Percentiles rank a stretch among this genome's conserved stretches.
Conservation (phyloP, 2,329 filamentous ascomycete species). For the Rhinocladiella similis region DNA sequence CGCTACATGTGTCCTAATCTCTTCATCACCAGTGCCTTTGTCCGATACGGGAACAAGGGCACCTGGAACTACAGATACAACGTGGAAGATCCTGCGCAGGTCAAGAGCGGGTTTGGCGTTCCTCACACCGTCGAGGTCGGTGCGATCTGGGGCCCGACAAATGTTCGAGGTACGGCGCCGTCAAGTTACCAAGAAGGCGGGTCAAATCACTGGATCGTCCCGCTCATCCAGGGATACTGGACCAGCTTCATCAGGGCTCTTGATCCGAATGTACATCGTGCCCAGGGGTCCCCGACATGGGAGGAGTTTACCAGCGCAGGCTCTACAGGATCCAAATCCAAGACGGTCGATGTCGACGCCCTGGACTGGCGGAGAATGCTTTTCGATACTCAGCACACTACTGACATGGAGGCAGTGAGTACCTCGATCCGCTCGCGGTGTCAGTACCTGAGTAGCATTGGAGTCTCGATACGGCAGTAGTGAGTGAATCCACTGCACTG, state of each 20-base stretch:
- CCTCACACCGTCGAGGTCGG: conserved; percentile 66
- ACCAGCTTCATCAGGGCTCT: conserved; percentile 67
- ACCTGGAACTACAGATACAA: conserved; percentile 72
- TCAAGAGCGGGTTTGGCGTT: conserved; percentile 60
- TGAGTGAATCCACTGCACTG: background rate
- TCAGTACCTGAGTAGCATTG: conserved; percentile 52
- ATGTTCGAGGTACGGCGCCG: conserved; percentile 52
- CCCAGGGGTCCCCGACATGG: conserved; percentile 16
- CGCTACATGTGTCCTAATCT: conserved; percentile 66
- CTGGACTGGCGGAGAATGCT: conserved; percentile 39
- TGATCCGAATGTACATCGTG: conserved; percentile 60
- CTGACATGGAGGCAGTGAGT: conserved; percentile 48
- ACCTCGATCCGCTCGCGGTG: conserved; percentile 45
- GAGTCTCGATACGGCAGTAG: conserved; percentile 46
- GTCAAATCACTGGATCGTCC: conserved; percentile 59
- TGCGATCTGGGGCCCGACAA: conserved; percentile 66
- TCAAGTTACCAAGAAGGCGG: conserved; percentile 51
- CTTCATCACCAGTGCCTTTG: conserved; percentile 50
- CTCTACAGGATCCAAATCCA: background rate
- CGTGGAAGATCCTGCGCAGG: conserved; percentile 59
- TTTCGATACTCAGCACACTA: conserved; percentile 45
- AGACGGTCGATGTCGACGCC: conserved; percentile 23
- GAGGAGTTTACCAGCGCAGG: conserved; percentile 11
- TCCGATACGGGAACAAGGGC: conserved; percentile 23
- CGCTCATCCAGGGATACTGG: conserved; percentile 70